These are phyloP conservation scores for Straminergon stramineum DNA, from an alignment of 225 moss, liverwort and hornwort species.

Conservation along the genomic window DNA sequence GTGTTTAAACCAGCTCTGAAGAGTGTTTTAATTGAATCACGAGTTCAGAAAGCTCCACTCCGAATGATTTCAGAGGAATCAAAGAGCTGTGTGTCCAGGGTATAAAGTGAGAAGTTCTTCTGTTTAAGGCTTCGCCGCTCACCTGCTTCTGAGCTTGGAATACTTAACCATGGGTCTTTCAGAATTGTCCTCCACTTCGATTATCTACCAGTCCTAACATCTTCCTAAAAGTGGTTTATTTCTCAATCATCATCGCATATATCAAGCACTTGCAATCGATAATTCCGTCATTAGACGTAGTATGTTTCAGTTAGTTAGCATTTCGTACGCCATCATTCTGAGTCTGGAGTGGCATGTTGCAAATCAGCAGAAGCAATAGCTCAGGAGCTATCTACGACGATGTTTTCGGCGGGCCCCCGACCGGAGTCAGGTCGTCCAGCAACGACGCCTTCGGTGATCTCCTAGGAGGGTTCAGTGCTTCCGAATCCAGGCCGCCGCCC, in stretches of 20 bases:
- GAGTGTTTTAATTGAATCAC: background rate
- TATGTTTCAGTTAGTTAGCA: background rate
- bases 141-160: background rate
- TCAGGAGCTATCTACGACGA: constrained; percentile 47
- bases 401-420: constrained; percentile 35
- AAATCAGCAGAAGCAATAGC: constrained; percentile 20
- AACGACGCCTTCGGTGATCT: constrained; percentile 56
- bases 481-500: constrained; percentile 12
- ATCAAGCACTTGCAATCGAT: background rate
- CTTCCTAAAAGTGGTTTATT: background rate
- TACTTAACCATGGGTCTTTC: background rate
- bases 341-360: background rate
- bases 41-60: background rate
- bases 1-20: background rate
- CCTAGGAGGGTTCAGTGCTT: constrained; percentile 28
- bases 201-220: background rate
- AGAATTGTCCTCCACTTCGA: no score
- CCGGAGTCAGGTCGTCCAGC: constrained; percentile 21
- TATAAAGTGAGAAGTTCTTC: background rate
- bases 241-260: background rate
- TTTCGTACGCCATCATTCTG: background rate
- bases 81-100: background rate
- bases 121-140: background rate
- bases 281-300: background rate
- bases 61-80: background rate